Evolutionary conservation across 2,329 filamentous ascomycete genomes (phyloP), one percentile per base, ranked within the genome.

Genomic region (Eutypa lata): DNA sequence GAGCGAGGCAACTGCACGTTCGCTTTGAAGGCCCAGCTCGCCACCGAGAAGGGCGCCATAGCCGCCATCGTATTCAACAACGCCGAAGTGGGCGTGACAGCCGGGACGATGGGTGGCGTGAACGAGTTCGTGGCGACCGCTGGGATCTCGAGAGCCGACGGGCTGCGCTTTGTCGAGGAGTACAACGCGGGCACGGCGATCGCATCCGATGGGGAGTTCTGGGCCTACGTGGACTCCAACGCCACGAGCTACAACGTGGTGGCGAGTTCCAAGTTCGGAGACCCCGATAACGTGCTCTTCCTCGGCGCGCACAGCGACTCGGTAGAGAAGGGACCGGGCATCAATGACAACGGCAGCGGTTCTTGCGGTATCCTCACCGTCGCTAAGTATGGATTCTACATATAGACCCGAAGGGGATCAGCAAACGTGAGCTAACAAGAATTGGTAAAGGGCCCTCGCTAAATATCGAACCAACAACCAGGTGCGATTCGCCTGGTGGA

Each of bases 1-100:
- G 76, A 76, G 68, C 71, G 76, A 8, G 76, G 76, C 21, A 52
- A 53, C 22, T 78, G 76, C 52, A 68, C 71, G 38, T 71, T 78
- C 37, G 56, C 69, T 0, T 70, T 74, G 38, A 78, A 78, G 62
- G 66, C 76, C 31, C 72, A 70, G 61, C 65, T 76, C 4, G 76
- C 76, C 26, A 73, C 68, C 61, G 64, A 68, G 8, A 65, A 71
- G 10, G 75, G 75, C 42, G 76, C 75, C 2, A 40, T 71, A 2
- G 75, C 68, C 40, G 74, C 78, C 1, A 68, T 89, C 28, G 74
- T 89, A 48, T 87, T 84, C 65, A 83, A 89, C 74, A 84, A 87
- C 56, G 73, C 69, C 2, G 69, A 76, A 0, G 82, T 80, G 1
- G 57, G 63, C 10, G 65, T 72, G 3, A 66, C 76, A 2, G 69